phyloP scores from a whole-genome alignment of 257 asterid species.

The Solanum chmielewskii region DNA sequence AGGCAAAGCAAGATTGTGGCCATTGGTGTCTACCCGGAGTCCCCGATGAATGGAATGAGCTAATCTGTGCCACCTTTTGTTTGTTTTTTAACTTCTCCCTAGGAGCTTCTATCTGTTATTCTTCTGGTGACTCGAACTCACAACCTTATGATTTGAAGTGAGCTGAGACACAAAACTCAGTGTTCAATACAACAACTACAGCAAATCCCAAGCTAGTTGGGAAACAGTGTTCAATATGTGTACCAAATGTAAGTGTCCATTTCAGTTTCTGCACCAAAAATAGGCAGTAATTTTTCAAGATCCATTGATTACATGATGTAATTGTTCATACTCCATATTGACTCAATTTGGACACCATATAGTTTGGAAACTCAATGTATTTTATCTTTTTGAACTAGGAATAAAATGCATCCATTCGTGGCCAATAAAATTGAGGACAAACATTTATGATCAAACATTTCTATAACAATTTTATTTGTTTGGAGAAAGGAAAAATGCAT shows the following conservation, averaged over 20 bases:
- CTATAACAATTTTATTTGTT: too few species aligned
- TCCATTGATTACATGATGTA: neutral
- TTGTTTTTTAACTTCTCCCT: neutral
- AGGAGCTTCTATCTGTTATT: neutral
- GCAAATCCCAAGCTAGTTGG: too few species aligned
- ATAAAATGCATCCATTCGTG: neutral
- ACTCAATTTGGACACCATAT: neutral
- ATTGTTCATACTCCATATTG: neutral
- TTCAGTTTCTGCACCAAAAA: neutral
- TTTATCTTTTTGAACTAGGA: neutral
- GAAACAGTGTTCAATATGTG: neutral
- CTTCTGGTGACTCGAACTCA: neutral
- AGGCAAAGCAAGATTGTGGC: conserved; percentile 82
- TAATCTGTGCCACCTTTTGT: conserved; percentile 11
- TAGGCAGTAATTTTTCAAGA: neutral
- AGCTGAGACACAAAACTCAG: neutral
- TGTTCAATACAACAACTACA: neutral
- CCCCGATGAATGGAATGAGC: conserved; percentile 93
- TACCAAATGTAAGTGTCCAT: neutral
- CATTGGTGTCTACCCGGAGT: conserved; percentile 98
- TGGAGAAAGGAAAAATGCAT: too few species aligned
- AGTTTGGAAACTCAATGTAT: neutral
- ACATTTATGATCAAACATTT: neutral
- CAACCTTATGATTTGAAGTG: neutral
- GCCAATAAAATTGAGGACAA: neutral